Percentiles rank a stretch among this genome's conserved stretches.
Evolutionary conservation across 1,284 basidiomycete genomes (phyloP).

Genomic region (Austroboletus niveus): DNA sequence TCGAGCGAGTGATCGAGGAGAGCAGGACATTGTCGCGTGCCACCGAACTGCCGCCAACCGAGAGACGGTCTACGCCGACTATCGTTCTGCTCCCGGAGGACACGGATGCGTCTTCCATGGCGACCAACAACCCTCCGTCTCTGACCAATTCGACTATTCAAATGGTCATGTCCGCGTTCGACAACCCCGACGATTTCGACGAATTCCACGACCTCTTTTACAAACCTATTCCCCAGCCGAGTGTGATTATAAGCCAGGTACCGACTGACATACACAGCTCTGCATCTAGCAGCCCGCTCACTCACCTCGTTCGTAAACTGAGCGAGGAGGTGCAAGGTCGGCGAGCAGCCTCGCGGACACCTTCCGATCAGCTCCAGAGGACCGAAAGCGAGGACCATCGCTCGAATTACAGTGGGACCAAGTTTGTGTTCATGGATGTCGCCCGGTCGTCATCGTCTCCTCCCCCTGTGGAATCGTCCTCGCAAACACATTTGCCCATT

Average conservation of each 20-base stretch:
- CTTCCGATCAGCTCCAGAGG: constrained; percentile 11
- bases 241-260: constrained; percentile 6
- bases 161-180: constrained; percentile 43
- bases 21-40: background rate
- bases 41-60: background rate
- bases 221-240: constrained; percentile 32
- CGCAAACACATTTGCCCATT: constrained; percentile 8
- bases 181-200: constrained; percentile 61
- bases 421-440: constrained; percentile 29
- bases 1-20: background rate
- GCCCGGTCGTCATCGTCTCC: constrained; percentile 14
- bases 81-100: constrained; percentile 5
- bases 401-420: constrained; percentile 6
- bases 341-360: constrained; percentile 18
- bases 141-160: constrained; percentile 40
- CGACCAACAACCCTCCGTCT: constrained; percentile 37
- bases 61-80: constrained; percentile 2
- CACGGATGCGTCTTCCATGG: constrained; percentile 2
- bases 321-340: constrained; percentile 54
- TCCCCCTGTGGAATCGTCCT: constrained; percentile 3
- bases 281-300: constrained; percentile 49
- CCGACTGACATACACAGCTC: constrained; percentile 20
- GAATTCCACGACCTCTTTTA: constrained; percentile 72
- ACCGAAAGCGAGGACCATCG: constrained; percentile 4
- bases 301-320: constrained; percentile 60